Base-by-base conservation (phyloP, 495 filamentous ascomycete genomes). In the Neurospora tetraspora region DNA sequence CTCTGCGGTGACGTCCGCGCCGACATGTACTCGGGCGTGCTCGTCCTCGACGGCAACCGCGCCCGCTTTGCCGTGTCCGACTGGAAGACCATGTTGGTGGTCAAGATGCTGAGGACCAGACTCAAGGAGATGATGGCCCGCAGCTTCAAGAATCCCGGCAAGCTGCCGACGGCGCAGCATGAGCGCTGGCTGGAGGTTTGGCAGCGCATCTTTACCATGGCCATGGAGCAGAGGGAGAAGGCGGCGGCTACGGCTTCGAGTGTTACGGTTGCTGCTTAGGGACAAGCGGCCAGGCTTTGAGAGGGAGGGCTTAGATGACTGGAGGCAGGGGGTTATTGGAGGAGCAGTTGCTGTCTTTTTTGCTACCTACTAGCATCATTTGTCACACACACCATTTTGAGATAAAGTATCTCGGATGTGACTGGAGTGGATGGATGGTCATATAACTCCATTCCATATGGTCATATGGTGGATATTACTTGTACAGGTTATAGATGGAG, bases 1-100 rank as follows among this genome's bases (percentile, higher is more conserved):
- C 85, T 97, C 45, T 96, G 93, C 74, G 96, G 95, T 20, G 94
- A 97, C 71, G 91, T 89, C 2, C 91, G 94, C 40, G 94, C 93
- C 72, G 92, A 92, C 88, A 87, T 96, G 85, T 94, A 92, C 79
- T 87, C 94, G 5, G 96, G 96, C 6, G 91, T 97, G 5, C 83
- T 96, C 36, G 88, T 93, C 9, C 87, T 99, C 69, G 94, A 97
- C 80, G 88, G 92, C 11, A 94, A 96, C 81, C 87, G 93, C 38
- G 85, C 95, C n/a, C 88, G 92, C n/a, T 97, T 97, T 79, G 85
- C 91, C 34, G 85, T 95, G 3, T 86, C 89, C n/a, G 91, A 96
- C 77, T 98, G 94, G 94, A 97, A 94, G 83, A 89, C 89, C 1
- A 91, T 96, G 86, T 86, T 97, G 10, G 94, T 90, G 0, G 81